A percentile compares a stretch with the other conserved stretches of the same genome.
Conservation (phyloP, 2,329 filamentous ascomycete genomes). For the Escovopsis sp. region DNA sequence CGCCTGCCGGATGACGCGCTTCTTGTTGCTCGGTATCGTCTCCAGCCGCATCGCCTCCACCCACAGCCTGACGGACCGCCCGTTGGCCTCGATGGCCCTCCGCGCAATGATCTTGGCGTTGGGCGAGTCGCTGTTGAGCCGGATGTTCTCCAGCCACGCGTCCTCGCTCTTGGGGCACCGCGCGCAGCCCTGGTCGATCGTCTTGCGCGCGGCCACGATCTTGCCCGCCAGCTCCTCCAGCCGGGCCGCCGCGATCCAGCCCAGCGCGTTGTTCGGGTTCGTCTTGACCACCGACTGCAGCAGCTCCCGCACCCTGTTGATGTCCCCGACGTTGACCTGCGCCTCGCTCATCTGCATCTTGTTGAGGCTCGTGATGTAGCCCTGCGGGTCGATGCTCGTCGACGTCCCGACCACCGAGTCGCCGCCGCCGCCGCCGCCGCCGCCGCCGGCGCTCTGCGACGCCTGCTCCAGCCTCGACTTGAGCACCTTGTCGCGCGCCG, state of each 20-base stretch:
- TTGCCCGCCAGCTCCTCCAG: slow-evolving; percentile 89
- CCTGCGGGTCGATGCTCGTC: slow-evolving; percentile 86
- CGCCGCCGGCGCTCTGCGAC: slow-evolving; percentile 53
- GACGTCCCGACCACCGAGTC: slow-evolving; percentile 61
- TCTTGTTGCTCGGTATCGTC: slow-evolving; percentile 67
- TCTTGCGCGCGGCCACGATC: slow-evolving; percentile 72
- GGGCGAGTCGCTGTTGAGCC: slow-evolving; percentile 67
- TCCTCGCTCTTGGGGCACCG: slow-evolving; percentile 90
- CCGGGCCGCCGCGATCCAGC: slow-evolving; percentile 89
- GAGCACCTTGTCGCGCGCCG: slow-evolving; percentile 87
- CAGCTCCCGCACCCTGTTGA: slow-evolving; percentile 82
- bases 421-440: slow-evolving; percentile 45
- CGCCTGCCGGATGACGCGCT: slow-evolving; percentile 81
- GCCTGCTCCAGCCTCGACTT: slow-evolving; percentile 89
- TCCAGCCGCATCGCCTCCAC: slow-evolving; percentile 92
- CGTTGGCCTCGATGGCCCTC: slow-evolving; percentile 83
- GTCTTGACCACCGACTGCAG: slow-evolving; percentile 96
- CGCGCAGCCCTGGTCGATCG: slow-evolving; percentile 78
- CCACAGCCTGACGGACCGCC: slow-evolving; percentile 79
- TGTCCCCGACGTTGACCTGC: slow-evolving; percentile 79
- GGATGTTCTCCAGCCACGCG: slow-evolving; percentile 90
- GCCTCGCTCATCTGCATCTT: slow-evolving; percentile 67
- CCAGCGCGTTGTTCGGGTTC: slow-evolving; percentile 85
- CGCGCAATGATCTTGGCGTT: slow-evolving; percentile 95
- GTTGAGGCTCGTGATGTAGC: slow-evolving; percentile 83